Percentiles rank a stretch among this genome's conserved stretches.
Conservation (phyloP, 371 early-diverging fungal species). For the Amoeboaphelidium occidentale region DNA sequence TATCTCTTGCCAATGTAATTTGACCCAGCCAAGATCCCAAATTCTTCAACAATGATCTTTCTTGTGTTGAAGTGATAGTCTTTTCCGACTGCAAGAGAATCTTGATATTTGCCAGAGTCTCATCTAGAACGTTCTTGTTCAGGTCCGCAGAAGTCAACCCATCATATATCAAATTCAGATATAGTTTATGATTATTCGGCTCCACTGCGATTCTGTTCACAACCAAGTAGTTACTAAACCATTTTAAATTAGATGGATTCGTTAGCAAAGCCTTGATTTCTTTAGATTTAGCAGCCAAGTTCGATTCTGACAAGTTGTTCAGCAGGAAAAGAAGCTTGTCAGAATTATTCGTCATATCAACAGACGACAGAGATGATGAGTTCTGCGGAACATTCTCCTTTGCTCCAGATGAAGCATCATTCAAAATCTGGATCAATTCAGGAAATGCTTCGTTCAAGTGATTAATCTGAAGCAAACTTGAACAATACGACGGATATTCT, state of each 20-base stretch:
- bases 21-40: conserved; percentile 89
- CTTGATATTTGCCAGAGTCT: conserved; percentile 62
- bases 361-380: conserved; percentile 6
- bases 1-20: conserved; percentile 77
- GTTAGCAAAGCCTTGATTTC: conserved; percentile 49
- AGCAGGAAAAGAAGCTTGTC: conserved; percentile 87
- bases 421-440: conserved; percentile 33
- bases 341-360: conserved; percentile 39
- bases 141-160: conserved; percentile 30
- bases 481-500: conserved; percentile 75
- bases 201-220: conserved; percentile 82
- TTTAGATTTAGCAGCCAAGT: conserved; percentile 46
- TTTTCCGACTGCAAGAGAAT: conserved; percentile 73
- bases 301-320: conserved; percentile 73
- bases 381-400: neutral
- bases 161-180: conserved; percentile 50
- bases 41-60: conserved; percentile 70
- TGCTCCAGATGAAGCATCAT: conserved; percentile 10
- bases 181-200: conserved; percentile 76
- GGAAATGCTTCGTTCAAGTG: conserved; percentile 47
- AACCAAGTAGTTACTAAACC: conserved; percentile 79
- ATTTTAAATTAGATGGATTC: conserved; percentile 30
- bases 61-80: conserved; percentile 64
- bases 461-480: conserved; percentile 45
- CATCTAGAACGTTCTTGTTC: conserved; percentile 44